Percentiles rank a stretch among this genome's conserved stretches.
phyloP scores from a whole-genome alignment of 2,329 filamentous ascomycete species.

The Pyricularia pennisetigena region DNA sequence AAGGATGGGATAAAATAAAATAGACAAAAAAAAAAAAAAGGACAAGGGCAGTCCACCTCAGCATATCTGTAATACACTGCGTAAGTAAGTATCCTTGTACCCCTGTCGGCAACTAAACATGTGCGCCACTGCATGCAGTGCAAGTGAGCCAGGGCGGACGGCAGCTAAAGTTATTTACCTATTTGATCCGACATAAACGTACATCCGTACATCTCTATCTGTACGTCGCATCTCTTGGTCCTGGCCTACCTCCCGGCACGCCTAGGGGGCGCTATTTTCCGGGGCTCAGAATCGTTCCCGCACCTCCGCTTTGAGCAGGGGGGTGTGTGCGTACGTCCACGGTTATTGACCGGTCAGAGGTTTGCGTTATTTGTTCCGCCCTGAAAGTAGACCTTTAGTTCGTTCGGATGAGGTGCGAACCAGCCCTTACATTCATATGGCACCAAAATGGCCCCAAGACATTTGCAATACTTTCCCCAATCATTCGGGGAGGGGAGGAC shows the following conservation, averaged over 20 bases:
- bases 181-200: not conserved
- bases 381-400: not conserved
- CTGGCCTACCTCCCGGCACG: not conserved
- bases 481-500: not conserved
- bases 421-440: not conserved
- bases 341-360: not conserved
- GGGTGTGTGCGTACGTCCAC: not conserved
- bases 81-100: not conserved
- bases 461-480: not conserved
- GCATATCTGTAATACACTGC: not conserved
- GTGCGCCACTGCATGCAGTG: not conserved
- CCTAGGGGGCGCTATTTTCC: not conserved
- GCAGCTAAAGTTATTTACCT: not conserved
- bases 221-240: not conserved
- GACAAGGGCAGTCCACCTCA: not conserved
- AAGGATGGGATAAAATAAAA: slow-evolving; percentile 6
- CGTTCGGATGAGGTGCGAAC: not conserved
- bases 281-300: slow-evolving; percentile 1
- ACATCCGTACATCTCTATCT: not conserved
- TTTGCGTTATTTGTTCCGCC: not conserved
- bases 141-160: not conserved
- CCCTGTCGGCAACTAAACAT: not conserved
- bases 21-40: not conserved
- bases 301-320: not conserved
- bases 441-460: not conserved